Conservation (phyloP, 1,139 yeast species). For the Zhuliangozyma blackwelliae region DNA sequence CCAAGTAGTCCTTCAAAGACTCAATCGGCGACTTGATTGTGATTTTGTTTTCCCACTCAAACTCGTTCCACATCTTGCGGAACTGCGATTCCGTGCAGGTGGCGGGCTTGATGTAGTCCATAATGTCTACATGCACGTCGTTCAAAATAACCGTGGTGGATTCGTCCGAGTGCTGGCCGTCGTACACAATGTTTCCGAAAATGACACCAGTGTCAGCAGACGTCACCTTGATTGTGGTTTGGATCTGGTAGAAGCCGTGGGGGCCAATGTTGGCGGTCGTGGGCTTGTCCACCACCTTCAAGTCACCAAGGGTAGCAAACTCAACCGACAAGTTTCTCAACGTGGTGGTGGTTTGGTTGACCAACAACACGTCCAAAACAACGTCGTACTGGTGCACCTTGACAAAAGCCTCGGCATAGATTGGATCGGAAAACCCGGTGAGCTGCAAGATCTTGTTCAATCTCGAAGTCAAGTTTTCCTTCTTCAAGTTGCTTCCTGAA, state of each 20-base stretch:
- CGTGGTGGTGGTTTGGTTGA: slow-evolving; percentile 90
- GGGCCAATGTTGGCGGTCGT: slow-evolving; percentile 93
- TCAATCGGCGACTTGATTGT: slow-evolving; percentile 72
- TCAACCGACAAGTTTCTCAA: slow-evolving; percentile 90
- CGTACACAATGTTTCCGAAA: slow-evolving; percentile 94
- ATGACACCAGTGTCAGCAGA: slow-evolving; percentile 97
- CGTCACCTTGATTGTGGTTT: slow-evolving; percentile 87
- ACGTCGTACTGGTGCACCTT: slow-evolving; percentile 96
- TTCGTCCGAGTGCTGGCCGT: slow-evolving; percentile 92
- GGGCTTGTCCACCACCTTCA: slow-evolving; percentile 92
- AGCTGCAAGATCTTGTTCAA: slow-evolving; percentile 85
- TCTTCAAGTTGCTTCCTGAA: slow-evolving; percentile 38
- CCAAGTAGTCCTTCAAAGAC: slow-evolving; percentile 74
- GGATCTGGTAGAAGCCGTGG: slow-evolving; percentile 89
- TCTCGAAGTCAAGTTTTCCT: slow-evolving; percentile 67
- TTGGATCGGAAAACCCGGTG: slow-evolving; percentile 97
- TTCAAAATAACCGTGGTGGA: slow-evolving; percentile 86
- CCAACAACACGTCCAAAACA: slow-evolving; percentile 86
- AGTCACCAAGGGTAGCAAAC: slow-evolving; percentile 93
- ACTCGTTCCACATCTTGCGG: slow-evolving; percentile 98
- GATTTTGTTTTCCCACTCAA: slow-evolving; percentile 99
- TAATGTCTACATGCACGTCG: slow-evolving; percentile 92
- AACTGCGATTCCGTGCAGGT: slow-evolving; percentile 82
- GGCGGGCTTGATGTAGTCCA: slow-evolving; percentile 97
- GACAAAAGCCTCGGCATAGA: slow-evolving; percentile 95